Evolutionary conservation across 345 rosid genomes (phyloP), one percentile per base, ranked within the genome.

Genomic region (Citrus maxima): DNA sequence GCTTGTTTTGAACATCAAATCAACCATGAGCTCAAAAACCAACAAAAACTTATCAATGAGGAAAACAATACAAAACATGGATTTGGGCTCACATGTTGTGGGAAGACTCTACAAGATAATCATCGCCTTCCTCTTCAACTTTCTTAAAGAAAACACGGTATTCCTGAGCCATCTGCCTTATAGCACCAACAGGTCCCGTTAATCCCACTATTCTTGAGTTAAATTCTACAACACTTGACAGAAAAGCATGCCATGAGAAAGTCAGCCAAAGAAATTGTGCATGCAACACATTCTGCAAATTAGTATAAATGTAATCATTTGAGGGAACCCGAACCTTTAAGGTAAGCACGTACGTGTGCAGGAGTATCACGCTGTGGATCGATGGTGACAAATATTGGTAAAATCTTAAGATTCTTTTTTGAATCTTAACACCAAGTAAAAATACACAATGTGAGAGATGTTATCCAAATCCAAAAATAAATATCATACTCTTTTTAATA

Each of bases 321-420:
- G n/a, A 78, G 77, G 49, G 42, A 73, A 72, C 27, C 62, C 77
- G 13, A 74, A 93, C 99, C 99, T 90, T 85, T 84, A 71, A 96
- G 91, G 85, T 93, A 96, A 49, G 93, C 89, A 21, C 77, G 70
- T 56, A 94, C 97, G 79, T 96, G 99, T 21, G 89, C 80, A 72
- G 92, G 90, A 27, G 87, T 87, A 66, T 96, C 99, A 21, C 97
- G 90, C 73, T 89, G 94, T 79, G 99, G 99, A 87, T 96, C 98
- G 59, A 96, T 87, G 14, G 98, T 90, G 70, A 96, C 95, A 74
- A 89, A 96, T 49, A 94, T 87, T 6, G 97, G 98, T 68, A 96
- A 67, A 72, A 93, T 84, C 89, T 87, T 88, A 22, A 79, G 70
- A 24, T 88, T 85, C 79, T 86, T 87, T 72, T 81, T 82, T 6